Base-by-base conservation (phyloP, 1,284 basidiomycete species). In the Inonotus obliquus region DNA sequence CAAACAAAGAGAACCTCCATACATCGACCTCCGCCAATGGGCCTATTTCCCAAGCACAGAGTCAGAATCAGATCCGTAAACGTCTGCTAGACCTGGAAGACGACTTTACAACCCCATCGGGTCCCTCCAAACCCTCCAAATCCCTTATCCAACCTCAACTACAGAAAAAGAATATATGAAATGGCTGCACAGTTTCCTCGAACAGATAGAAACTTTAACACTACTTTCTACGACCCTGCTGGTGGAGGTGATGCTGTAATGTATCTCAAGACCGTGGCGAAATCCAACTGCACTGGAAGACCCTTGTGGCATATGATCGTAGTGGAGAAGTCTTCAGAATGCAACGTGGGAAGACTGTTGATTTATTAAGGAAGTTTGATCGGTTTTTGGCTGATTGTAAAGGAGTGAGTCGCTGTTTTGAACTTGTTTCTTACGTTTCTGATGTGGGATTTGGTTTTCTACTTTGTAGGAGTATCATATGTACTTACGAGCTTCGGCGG, bases 361-460 rank as follows among this genome's bases (percentile, higher is more conserved):
- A 60, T 10, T 49, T 53, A 14, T 25, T 60, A 21, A 39, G 38
- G 58, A 60, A 54, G 38, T 54, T 60, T 21, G 19, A 60, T 21
- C 41, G n/a, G 37, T 53, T 38, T 23, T 29, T 60, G 51, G 52
- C 53, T 29, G 51, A 60, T 32, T 39, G 48, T 35, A 29, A 54
- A 25, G 58, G 58, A 37, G 58, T 60, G 37, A 55, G 54, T 27
- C 10, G 7, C n/a, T 19, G 10, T 23, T 10, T 14, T 47, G 10
- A 19, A 13, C 45, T 11, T 47, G 45, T n/a, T n/a, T n/a, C n/a
- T n/a, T n/a, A n/a, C n/a, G 45, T 47, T 2, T 4, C 17, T 9
- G 3, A 19, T 9, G n/a, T n/a, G 45, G 2, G 10, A 17, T 19
- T 23, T 13, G 21, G 21, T 19, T 17, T 2, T 19, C 10, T 5